These are phyloP conservation scores for Candida morakotiae DNA, from an alignment of 805 yeast species.

Conservation along the genomic window DNA sequence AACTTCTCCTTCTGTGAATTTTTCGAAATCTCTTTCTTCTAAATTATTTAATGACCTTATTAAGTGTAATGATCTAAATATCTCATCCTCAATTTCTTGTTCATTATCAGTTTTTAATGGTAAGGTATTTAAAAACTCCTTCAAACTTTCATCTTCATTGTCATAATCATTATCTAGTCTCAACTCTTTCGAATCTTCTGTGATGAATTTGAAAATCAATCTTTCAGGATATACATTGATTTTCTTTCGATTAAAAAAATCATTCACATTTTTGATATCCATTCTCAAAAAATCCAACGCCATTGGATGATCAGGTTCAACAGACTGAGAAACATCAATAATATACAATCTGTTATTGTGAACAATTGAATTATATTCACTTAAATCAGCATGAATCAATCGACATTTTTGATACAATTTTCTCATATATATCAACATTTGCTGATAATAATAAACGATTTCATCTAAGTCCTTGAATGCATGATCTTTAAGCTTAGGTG, in stretches of 20 bases:
- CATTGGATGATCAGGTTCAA: slow-evolving; percentile 97
- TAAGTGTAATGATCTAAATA: slow-evolving; percentile 76
- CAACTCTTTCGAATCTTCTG: slow-evolving; percentile 40
- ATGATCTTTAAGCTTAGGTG: slow-evolving; percentile 86
- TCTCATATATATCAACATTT: slow-evolving; percentile 81
- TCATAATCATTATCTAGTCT: slow-evolving; percentile 29
- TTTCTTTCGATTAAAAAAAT: slow-evolving; percentile 69
- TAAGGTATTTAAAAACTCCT: slow-evolving; percentile 41
- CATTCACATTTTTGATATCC: slow-evolving; percentile 96
- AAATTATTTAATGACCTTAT: slow-evolving; percentile 77
- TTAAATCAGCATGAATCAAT: slow-evolving; percentile 92
- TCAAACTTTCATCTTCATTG: slow-evolving; percentile 39
- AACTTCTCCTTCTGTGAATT: slow-evolving; percentile 74
- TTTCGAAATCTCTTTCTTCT: slow-evolving; percentile 85
- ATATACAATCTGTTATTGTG: slow-evolving; percentile 76
- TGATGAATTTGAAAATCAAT: slow-evolving; percentile 72
- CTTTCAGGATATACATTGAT: slow-evolving; percentile 81
- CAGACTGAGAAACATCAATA: slow-evolving; percentile 95
- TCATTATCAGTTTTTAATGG: slow-evolving; percentile 57
- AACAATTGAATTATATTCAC: slow-evolving; percentile 89
- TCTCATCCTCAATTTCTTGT: slow-evolving; percentile 67
- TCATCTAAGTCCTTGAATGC: slow-evolving; percentile 66
- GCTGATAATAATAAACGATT: slow-evolving; percentile 63
- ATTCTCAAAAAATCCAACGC: slow-evolving; percentile 89
- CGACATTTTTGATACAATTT: slow-evolving; percentile 83